These are phyloP conservation scores for Silene vulgaris DNA, from an alignment of 179 eudicot genomes.

Conservation along the genomic window DNA sequence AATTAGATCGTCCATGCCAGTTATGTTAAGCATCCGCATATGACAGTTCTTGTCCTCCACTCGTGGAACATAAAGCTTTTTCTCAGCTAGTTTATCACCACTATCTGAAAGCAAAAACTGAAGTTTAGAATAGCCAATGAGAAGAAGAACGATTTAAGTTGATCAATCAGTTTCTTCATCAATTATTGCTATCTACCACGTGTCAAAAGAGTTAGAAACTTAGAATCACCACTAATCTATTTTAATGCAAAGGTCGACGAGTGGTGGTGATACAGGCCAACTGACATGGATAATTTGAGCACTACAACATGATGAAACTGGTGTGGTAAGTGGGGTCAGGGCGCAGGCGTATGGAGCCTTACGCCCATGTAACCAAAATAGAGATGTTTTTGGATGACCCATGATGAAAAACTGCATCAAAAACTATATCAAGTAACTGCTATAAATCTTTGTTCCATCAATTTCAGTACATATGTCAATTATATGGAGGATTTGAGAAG, in stretches of 20 bases:
- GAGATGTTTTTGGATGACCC: too few relatives aligned
- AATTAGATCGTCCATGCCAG: conserved; percentile 60
- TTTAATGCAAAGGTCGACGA: not conserved
- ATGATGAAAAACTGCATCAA: too few relatives aligned
- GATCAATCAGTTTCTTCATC: conserved; percentile 3
- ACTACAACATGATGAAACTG: too few relatives aligned
- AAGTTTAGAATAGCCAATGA: conserved; percentile 8
- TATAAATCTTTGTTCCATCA: too few relatives aligned
- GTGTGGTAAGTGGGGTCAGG: too few relatives aligned
- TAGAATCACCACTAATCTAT: not conserved
- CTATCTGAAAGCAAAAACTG: conserved; percentile 22
- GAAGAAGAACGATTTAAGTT: not conserved
- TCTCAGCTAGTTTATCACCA: conserved; percentile 10
- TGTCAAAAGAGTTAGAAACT: not conserved
- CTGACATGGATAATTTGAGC: not conserved
- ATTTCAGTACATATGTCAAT: too few relatives aligned
- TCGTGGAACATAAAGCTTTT: conserved; percentile 83
- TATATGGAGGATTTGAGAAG: too few relatives aligned
- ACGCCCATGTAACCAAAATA: too few relatives aligned
- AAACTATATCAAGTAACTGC: too few relatives aligned
- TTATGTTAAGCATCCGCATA: conserved; percentile 88
- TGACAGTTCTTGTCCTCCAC: conserved; percentile 89
- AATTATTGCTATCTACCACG: not conserved
- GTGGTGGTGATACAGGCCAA: not conserved
- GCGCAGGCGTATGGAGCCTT: too few relatives aligned